phyloP scores from a whole-genome alignment of 306 rosid species.

The Echinosophora koreensis region DNA sequence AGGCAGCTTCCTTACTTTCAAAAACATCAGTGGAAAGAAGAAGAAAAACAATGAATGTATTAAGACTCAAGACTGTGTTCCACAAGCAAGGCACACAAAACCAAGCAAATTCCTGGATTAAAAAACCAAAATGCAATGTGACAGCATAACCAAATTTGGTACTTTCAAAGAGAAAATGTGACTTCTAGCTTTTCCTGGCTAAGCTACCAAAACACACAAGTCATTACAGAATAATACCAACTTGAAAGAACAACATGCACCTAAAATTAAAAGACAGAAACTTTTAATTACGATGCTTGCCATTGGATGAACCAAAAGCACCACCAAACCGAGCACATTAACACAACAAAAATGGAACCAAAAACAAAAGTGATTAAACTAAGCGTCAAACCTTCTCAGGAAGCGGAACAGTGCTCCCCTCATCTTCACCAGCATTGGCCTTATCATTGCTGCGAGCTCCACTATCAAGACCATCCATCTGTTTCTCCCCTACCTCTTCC shows the following conservation, averaged over 20 bases:
- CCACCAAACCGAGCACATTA: background rate
- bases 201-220: slow-evolving; percentile 9
- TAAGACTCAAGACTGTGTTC: background rate
- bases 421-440: slow-evolving; percentile 77
- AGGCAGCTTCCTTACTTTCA: slow-evolving; percentile 13
- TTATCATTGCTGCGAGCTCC: slow-evolving; percentile 75
- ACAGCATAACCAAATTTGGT: background rate
- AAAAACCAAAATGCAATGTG: slow-evolving; percentile 2
- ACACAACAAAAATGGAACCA: background rate
- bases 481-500: slow-evolving; percentile 70
- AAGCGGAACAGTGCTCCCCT: slow-evolving; percentile 63
- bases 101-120: background rate
- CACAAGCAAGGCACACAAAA: slow-evolving; percentile 2
- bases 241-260: slow-evolving; percentile 3
- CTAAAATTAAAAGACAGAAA: slow-evolving; percentile 7
- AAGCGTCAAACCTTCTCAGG: slow-evolving; percentile 77
- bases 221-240: background rate
- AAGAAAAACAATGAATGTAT: background rate
- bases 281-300: background rate
- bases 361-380: background rate
- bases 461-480: slow-evolving; percentile 67
- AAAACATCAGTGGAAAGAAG: background rate
- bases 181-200: background rate
- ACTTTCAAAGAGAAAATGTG: background rate
- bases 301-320: slow-evolving; percentile 1